Evolutionary conservation across 1,139 yeast genomes (phyloP).

Genomic region (Arxiozyma telluris): DNA sequence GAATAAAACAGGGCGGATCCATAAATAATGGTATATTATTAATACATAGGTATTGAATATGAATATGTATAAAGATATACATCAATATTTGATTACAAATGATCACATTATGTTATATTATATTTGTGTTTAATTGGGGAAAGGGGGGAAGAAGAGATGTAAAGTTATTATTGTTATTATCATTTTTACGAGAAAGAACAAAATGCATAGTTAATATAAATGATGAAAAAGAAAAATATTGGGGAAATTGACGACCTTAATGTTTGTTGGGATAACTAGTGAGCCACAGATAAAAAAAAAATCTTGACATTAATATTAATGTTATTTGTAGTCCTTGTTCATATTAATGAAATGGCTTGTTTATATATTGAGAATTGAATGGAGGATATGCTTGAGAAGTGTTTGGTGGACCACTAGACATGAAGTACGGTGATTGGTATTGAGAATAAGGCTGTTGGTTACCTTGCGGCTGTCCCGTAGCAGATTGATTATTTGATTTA

Average conservation of each 20-base stretch:
- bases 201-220: not conserved
- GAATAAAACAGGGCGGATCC: not conserved
- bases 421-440: conserved; percentile 3
- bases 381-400: conserved; percentile 1
- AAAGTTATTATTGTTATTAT: too few species aligned
- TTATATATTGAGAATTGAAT: not conserved
- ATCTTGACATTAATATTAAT: not conserved
- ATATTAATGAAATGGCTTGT: not conserved
- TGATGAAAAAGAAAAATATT: not conserved
- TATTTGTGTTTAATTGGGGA: too few species aligned
- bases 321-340: not conserved
- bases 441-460: not conserved
- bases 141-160: too few species aligned
- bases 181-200: not conserved
- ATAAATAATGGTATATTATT: too few species aligned
- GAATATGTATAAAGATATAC: not conserved
- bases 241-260: not conserved
- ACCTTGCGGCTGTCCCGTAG: not conserved
- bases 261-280: not conserved
- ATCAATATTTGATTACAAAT: too few species aligned
- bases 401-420: not conserved
- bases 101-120: too few species aligned
- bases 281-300: not conserved
- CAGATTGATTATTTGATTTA: not conserved
- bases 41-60: not conserved